phyloP scores from a whole-genome alignment of 495 filamentous ascomycete genomes.

The Neurospora sublineolata region DNA sequence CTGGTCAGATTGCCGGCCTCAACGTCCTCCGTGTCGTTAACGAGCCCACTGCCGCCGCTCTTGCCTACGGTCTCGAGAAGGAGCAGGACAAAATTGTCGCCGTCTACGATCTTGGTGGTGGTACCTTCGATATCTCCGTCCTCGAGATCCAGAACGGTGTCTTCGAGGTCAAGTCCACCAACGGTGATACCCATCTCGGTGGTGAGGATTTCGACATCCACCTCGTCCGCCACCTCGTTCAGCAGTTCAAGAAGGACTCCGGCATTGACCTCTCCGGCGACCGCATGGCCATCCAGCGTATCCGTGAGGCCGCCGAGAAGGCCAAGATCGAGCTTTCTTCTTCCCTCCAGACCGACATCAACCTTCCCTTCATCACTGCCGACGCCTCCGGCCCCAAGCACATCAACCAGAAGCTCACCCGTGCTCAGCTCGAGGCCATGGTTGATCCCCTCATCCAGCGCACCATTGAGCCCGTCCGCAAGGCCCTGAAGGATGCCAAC shows the following conservation, averaged over 20 bases:
- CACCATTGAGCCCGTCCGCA: constrained; percentile 87
- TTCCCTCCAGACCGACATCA: constrained; percentile 94
- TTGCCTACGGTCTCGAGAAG: constrained; percentile 94
- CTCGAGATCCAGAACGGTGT: constrained; percentile 97
- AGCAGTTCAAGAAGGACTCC: constrained; percentile 92
- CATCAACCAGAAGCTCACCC: constrained; percentile 91
- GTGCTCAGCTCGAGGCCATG: constrained; percentile 82
- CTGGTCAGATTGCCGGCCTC: constrained; percentile 88
- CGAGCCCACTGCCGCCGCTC: constrained; percentile 88
- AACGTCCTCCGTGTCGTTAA: constrained; percentile 96
- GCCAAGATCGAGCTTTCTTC: constrained; percentile 99
- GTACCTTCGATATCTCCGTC: constrained; percentile 97
- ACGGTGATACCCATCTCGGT: constrained; percentile 95
- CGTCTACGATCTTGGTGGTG: constrained; percentile 96
- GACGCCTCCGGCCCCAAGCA: constrained; percentile 91
- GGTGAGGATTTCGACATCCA: constrained; percentile 97
- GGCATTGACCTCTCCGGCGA: constrained; percentile 84
- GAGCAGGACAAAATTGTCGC: constrained; percentile 81
- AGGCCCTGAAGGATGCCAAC: constrained; percentile 94
- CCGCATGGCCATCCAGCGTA: constrained; percentile 98
- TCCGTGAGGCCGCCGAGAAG: constrained; percentile 99
- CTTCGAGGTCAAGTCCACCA: constrained; percentile 98
- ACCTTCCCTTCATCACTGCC: constrained; percentile 97
- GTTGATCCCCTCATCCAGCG: constrained; percentile 82
- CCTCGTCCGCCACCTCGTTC: constrained; percentile 88